Evolutionary conservation across 345 rosid genomes (phyloP), one percentile per base, ranked within the genome.

Genomic region (Alliaria petiolata): DNA sequence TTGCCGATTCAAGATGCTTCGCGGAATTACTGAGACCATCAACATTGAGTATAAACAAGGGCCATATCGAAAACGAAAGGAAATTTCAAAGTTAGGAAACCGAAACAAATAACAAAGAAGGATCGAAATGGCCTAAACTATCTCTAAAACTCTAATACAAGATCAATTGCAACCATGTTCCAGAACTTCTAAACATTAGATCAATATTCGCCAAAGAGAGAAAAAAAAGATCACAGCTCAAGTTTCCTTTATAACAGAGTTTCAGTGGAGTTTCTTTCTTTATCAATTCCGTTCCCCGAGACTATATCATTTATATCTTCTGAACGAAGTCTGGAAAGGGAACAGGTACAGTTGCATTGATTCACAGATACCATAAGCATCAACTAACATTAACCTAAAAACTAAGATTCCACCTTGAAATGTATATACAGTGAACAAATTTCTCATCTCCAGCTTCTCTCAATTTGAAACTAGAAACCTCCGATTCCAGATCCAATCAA

Each of bases 1-100:
- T 92, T n/a, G 91, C 96, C 30, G 98, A 88, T 71, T 88, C 96
- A 61, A 92, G 81, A 79, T 92, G 89, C 85, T 92, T 92, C 0
- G 91, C 87, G 4, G 81, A 75, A 58, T 84, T 85, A 71, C 87
- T 76, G 86, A 57, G 54, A 76, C 42, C 15, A 70, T 39, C 58
- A 49, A 74, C 65, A 53, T 36, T 35, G 35, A 13, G 2, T 34
- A 71, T 35, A 42, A 50, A 50, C 43, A 60, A 35, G 30, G 3
- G 2, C 1, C 54, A 68, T 34, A 56, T 2, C 6, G 35, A 26
- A 69, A 22, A 22, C 20, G 14, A 33, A 53, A 52, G 4, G 5
- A 50, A 35, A 47, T 8, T 47, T 25, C 46, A 60, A 31, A 54
- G 26, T 11, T 39, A 9, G 1, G 31, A 43, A 22, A 44, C 45